These are phyloP conservation scores for Chaetomium olivaceum DNA, from an alignment of 2,329 filamentous ascomycete species.

Conservation along the genomic window DNA sequence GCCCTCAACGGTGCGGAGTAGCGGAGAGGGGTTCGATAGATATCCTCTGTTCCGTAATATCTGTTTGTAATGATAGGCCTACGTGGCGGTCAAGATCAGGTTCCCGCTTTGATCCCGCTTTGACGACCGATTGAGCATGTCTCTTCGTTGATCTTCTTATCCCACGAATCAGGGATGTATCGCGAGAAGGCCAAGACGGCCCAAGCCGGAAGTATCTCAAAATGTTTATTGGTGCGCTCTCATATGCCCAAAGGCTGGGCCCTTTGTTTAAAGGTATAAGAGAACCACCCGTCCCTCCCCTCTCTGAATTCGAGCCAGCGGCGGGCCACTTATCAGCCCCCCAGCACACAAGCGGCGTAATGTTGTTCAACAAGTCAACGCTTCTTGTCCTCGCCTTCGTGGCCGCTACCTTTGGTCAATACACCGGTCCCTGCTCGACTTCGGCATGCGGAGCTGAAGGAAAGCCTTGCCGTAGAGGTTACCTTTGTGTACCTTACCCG, in stretches of 20 bases:
- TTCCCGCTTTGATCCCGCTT: not conserved
- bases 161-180: not conserved
- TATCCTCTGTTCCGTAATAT: not conserved
- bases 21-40: not conserved
- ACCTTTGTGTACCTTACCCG: conserved; percentile 31
- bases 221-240: not conserved
- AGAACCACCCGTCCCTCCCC: not conserved
- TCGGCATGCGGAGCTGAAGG: conserved; percentile 26
- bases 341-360: not conserved
- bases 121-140: not conserved
- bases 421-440: conserved; percentile 30
- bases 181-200: conserved; percentile 16
- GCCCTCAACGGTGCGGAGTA: conserved; percentile 33
- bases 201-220: conserved; percentile 13
- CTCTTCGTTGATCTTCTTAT: conserved; percentile 1
- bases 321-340: not conserved
- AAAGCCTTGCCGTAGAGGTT: conserved; percentile 28
- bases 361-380: conserved; percentile 20
- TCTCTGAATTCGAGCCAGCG: not conserved
- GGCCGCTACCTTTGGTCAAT: conserved; percentile 23
- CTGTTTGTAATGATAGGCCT: not conserved
- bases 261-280: not conserved
- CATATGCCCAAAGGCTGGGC: not conserved
- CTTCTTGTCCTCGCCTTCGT: conserved; percentile 16
- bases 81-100: not conserved